Conservation (phyloP, 1,284 basidiomycete genomes). For the Ceratobasidium sp. region DNA sequence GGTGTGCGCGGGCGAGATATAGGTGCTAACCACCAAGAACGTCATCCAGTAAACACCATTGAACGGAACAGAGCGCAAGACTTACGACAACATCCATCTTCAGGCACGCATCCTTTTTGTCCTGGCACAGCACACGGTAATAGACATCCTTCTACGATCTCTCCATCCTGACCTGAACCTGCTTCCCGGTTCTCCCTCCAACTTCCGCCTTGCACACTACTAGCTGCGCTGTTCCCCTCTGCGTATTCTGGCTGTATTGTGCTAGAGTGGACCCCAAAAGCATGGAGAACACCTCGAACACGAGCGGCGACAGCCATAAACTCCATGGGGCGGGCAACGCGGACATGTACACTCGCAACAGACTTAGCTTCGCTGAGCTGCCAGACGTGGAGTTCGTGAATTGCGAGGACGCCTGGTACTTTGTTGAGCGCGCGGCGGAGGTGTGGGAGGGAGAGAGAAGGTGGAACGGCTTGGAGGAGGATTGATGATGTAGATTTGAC, state of each 20-base stretch:
- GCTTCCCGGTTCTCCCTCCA: not conserved
- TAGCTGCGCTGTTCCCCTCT: conserved; percentile 17
- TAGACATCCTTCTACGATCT: conserved; percentile 49
- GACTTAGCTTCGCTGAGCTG: conserved; percentile 88
- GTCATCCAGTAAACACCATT: not conserved
- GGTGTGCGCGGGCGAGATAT: conserved; percentile 14
- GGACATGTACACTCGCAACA: conserved; percentile 95
- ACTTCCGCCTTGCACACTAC: conserved; percentile 6
- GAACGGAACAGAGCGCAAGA: conserved; percentile 45
- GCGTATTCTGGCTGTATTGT: conserved; percentile 83
- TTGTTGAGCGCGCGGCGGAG: conserved; percentile 80
- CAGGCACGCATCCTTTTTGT: conserved; percentile 49
- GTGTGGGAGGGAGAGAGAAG: conserved; percentile 85
- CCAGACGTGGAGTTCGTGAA: conserved; percentile 98
- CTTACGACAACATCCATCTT: conserved; percentile 82
- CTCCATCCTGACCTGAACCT: not conserved
- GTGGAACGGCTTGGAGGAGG: conserved; percentile 94
- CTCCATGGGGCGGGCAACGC: conserved; percentile 69
- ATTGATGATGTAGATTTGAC: conserved; percentile 96
- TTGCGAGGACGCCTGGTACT: conserved; percentile 86
- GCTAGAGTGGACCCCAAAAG: conserved; percentile 91
- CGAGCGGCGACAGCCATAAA: conserved; percentile 90
- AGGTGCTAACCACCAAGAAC: not conserved
- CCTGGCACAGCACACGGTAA: conserved; percentile 47
- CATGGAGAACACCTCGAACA: conserved; percentile 83